Base-by-base conservation (phyloP, 2,329 filamentous ascomycete genomes). In the Ceratocystis smalleyi region DNA sequence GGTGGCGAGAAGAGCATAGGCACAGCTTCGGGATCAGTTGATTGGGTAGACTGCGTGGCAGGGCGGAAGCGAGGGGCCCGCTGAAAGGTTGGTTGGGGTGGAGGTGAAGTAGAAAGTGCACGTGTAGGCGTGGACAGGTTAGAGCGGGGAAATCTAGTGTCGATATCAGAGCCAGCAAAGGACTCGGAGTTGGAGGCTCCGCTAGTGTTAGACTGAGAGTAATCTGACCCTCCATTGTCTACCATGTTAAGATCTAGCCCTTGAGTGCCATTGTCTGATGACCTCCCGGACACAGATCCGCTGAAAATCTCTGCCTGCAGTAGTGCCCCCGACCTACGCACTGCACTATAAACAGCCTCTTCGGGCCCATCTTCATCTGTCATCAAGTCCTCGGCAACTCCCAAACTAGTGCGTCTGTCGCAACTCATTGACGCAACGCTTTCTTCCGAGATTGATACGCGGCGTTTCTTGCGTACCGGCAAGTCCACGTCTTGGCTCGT, bases 41-140 rank as follows among this genome's bases (percentile, higher is more conserved):
- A 40, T 15, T 69, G 61, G 5, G 51, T 15, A 22, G 43, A 30
- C 19, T 62, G 68, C 1, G 69, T 49, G 1, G 65, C 61, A 2
- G 70, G 68, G 61, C 75, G 76, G 70, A 77, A 77, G 24, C 75
- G 75, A 8, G 76, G 76, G 1, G 75, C 71, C 0, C 71, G 68
- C 1, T 69, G 73, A 63, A 77, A 77, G 0, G 72, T 72, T 2
- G 76, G 76, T 59, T 77, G 74, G 15, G 71, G 70, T 22, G 67
- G 67, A 15, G 66, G 61, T 22, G 66, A 67, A 54, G 64, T 59
- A 61, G 17, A 17, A 57, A 27, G 27, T 47, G 54, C 19, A 40
- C 35, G 35, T 15, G 35, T 40, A 40, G 35, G 35, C 10, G 35
- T 40, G 35, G 35, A 40, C 15, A 40, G 12, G 35, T 40, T 40